A percentile compares a stretch with the other conserved stretches of the same genome.
phyloP scores from a whole-genome alignment of 208 protist genomes.

The Tritrichomonas foetus region DNA sequence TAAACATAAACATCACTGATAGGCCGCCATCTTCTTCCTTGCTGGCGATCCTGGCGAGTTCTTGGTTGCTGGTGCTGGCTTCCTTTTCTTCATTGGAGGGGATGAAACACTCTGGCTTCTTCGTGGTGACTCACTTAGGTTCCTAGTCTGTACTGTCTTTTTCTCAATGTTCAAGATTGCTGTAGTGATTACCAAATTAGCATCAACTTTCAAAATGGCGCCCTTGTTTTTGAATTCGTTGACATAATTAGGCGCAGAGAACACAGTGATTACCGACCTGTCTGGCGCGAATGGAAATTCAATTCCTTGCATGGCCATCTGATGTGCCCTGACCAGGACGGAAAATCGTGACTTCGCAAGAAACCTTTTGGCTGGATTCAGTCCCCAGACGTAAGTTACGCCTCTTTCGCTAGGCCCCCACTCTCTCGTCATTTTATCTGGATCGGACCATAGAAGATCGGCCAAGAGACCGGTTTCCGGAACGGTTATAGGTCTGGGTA shows the following conservation, averaged over 20 bases:
- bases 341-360: slow-evolving; percentile 95
- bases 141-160: neutral
- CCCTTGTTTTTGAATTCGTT: slow-evolving; percentile 90
- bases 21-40: too few relatives aligned
- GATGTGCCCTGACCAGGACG: slow-evolving; percentile 95
- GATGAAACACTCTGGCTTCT: too few relatives aligned
- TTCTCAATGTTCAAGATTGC: neutral
- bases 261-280: slow-evolving; percentile 95
- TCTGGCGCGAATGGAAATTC: slow-evolving; percentile 94
- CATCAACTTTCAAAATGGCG: neutral
- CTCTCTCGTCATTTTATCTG: slow-evolving; percentile 76
- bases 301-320: slow-evolving; percentile 74
- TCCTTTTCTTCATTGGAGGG: too few relatives aligned
- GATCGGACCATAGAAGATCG: slow-evolving; percentile 98
- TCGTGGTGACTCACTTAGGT: too few relatives aligned
- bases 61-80: too few relatives aligned
- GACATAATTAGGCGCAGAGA: slow-evolving; percentile 99
- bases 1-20: too few relatives aligned
- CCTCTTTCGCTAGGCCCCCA: slow-evolving; percentile 95
- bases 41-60: too few relatives aligned
- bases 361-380: slow-evolving; percentile 92
- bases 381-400: slow-evolving; percentile 94
- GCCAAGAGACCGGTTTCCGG: slow-evolving; percentile 78
- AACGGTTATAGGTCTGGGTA: slow-evolving; percentile 83
- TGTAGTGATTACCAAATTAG: neutral